These are phyloP conservation scores for Suhomyces bribrorum DNA, from an alignment of 1,139 yeast species.

Conservation along the genomic window DNA sequence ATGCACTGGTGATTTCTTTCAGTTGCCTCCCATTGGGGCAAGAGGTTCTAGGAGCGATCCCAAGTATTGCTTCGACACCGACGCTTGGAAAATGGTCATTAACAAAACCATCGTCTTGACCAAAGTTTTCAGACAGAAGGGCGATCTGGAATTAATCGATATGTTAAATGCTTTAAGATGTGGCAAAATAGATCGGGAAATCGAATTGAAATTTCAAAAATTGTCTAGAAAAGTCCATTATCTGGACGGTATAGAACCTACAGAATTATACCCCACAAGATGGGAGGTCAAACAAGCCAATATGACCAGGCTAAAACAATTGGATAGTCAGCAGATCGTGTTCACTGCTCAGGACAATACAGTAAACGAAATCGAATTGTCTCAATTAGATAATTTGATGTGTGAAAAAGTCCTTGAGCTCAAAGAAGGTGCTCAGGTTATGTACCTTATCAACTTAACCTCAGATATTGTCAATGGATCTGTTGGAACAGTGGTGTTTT, in stretches of 20 bases:
- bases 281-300: conserved; percentile 76
- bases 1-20: conserved; percentile 88
- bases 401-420: conserved; percentile 47
- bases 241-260: conserved; percentile 76
- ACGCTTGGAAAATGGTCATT: conserved; percentile 56
- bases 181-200: conserved; percentile 55
- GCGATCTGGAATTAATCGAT: conserved; percentile 65
- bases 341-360: conserved; percentile 54
- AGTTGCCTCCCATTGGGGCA: conserved; percentile 78
- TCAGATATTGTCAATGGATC: conserved; percentile 57
- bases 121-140: conserved; percentile 70
- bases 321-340: conserved; percentile 33
- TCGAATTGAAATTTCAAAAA: conserved; percentile 44
- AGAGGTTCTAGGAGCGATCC: conserved; percentile 26
- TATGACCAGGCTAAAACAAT: conserved; percentile 44
- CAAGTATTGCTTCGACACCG: conserved; percentile 59
- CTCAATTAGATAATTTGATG: conserved; percentile 44
- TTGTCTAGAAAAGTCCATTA: conserved; percentile 58
- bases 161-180: conserved; percentile 75
- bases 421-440: conserved; percentile 63
- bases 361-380: conserved; percentile 22
- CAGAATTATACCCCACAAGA: conserved; percentile 76
- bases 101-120: conserved; percentile 58
- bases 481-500: conserved; percentile 62
- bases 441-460: conserved; percentile 50